Percentiles rank a stretch among this genome's conserved stretches.
Evolutionary conservation across 495 filamentous ascomycete species (phyloP).

Genomic region (Penicillium silybi): DNA sequence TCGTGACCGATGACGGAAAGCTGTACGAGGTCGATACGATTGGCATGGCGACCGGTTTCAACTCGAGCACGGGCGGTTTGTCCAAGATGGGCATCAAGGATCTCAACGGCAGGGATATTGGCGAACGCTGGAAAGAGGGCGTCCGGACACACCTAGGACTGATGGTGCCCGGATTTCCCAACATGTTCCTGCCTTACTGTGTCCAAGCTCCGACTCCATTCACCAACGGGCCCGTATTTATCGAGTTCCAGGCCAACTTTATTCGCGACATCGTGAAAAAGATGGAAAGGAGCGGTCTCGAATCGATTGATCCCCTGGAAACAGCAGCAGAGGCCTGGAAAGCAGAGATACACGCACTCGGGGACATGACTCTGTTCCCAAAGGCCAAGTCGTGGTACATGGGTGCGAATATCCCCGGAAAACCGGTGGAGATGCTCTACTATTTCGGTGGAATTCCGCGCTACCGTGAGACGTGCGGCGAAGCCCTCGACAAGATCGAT

Average conservation of each 20-base stretch:
- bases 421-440: constrained; percentile 41
- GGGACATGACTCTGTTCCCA: constrained; percentile 42
- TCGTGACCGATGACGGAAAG: constrained; percentile 38
- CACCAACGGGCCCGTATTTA: constrained; percentile 46
- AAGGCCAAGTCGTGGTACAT: constrained; percentile 30
- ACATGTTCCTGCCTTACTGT: constrained; percentile 50
- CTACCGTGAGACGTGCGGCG: constrained; percentile 12
- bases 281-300: constrained; percentile 36
- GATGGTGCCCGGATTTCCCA: constrained; percentile 44
- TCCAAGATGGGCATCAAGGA: constrained; percentile 43
- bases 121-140: constrained; percentile 43
- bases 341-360: constrained; percentile 31
- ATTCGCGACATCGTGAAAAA: constrained; percentile 45
- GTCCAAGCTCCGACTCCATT: constrained; percentile 49
- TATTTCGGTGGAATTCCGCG: constrained; percentile 23
- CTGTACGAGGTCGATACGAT: constrained; percentile 48
- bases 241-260: constrained; percentile 47
- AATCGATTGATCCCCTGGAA: constrained; percentile 35
- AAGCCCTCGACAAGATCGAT: background rate
- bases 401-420: constrained; percentile 46
- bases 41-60: constrained; percentile 54
- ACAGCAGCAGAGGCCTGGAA: constrained; percentile 47
- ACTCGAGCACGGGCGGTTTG: constrained; percentile 46
- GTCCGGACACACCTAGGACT: constrained; percentile 49
- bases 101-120: constrained; percentile 33